These are phyloP conservation scores for Paratinospora sagittata DNA, from an alignment of 164 flowering plant genomes.

Conservation along the genomic window DNA sequence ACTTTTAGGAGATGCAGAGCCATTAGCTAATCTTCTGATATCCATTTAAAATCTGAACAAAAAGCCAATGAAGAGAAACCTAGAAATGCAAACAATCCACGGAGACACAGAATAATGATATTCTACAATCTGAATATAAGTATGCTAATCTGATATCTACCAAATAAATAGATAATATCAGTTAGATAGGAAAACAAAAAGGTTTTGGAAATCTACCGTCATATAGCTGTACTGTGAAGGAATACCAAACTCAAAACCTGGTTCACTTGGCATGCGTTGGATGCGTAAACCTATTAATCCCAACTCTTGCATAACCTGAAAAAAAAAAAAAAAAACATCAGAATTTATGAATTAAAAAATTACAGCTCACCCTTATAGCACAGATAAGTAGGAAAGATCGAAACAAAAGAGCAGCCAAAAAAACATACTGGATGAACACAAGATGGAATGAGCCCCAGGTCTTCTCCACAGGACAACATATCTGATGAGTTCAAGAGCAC, in stretches of 20 bases:
- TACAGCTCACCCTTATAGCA: background rate
- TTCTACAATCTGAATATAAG: too few relatives aligned
- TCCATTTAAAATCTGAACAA: too few relatives aligned
- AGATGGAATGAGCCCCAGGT: constrained; percentile 91
- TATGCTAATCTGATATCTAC: too few relatives aligned
- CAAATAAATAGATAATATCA: background rate
- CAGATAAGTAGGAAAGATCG: background rate
- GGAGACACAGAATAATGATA: too few relatives aligned
- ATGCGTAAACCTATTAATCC: constrained; percentile 90
- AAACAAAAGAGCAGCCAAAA: background rate
- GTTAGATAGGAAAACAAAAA: background rate
- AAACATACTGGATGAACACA: constrained; percentile 93
- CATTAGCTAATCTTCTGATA: too few relatives aligned
- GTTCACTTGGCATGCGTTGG: constrained; percentile 97
- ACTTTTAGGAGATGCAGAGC: too few relatives aligned
- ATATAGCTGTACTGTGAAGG: constrained; percentile 88
- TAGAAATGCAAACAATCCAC: background rate
- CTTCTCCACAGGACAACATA: constrained; percentile 98
- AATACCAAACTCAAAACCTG: constrained; percentile 84
- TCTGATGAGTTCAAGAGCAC: constrained; percentile 90
- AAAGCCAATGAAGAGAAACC: background rate
- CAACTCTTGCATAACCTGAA: constrained; percentile 94
- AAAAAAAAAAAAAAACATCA: background rate
- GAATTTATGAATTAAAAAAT: background rate
- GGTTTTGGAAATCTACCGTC: constrained; percentile 52